phyloP scores from a whole-genome alignment of 331 rosid species.

The Saraca asoca region DNA sequence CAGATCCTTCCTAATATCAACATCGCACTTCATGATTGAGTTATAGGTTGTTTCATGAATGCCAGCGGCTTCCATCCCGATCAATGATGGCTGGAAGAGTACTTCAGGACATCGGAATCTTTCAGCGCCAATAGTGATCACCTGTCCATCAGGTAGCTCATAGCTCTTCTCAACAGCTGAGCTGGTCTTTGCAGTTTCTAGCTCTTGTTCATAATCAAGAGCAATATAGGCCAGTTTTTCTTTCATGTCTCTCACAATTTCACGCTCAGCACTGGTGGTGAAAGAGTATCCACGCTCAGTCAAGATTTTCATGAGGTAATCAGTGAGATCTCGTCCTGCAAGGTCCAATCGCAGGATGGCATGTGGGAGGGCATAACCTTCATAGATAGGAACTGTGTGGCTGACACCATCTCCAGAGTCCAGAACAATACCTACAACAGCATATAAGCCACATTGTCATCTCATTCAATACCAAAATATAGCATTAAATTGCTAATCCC shows the following conservation, averaged over 20 bases:
- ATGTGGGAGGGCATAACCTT: slow-evolving; percentile 97
- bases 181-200: slow-evolving; percentile 87
- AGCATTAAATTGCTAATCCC: slow-evolving; percentile 10
- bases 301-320: slow-evolving; percentile 90
- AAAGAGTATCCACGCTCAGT: slow-evolving; percentile 97
- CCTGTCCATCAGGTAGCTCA: slow-evolving; percentile 97
- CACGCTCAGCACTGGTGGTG: slow-evolving; percentile 96
- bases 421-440: slow-evolving; percentile 75
- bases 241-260: slow-evolving; percentile 96
- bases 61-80: slow-evolving; percentile 97
- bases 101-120: slow-evolving; percentile 98
- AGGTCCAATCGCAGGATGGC: slow-evolving; percentile 96
- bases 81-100: slow-evolving; percentile 97
- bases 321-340: slow-evolving; percentile 98
- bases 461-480: slow-evolving; percentile 23
- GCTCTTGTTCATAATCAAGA: slow-evolving; percentile 92
- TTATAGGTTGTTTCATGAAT: slow-evolving; percentile 95
- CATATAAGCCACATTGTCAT: slow-evolving; percentile 23
- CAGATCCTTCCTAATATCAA: slow-evolving; percentile 92
- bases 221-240: slow-evolving; percentile 92
- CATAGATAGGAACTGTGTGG: slow-evolving; percentile 97
- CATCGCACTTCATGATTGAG: slow-evolving; percentile 97
- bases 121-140: slow-evolving; percentile 90
- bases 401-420: slow-evolving; percentile 99
- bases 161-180: slow-evolving; percentile 93